phyloP scores from a whole-genome alignment of 23 red algal genomes.

The Rhodosorus marinus region DNA sequence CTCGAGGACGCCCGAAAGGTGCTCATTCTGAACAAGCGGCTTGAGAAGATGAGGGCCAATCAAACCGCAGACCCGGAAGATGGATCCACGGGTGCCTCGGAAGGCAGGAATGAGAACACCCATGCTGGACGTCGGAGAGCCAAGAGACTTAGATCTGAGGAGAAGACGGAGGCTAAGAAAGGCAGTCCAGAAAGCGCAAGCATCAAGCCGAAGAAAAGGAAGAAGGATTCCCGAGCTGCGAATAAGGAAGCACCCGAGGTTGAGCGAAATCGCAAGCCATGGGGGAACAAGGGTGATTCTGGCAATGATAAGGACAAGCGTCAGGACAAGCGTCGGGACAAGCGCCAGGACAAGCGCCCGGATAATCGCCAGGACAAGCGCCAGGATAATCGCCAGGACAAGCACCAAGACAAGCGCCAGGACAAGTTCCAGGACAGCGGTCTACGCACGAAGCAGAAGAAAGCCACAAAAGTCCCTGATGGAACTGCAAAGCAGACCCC shows the following conservation, averaged over 20 bases:
- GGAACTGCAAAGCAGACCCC: neutral
- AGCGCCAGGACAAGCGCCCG: neutral
- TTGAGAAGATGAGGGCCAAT: too few species aligned
- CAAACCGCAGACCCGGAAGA: too few species aligned
- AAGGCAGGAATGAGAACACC: too few species aligned
- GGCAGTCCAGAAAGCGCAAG: neutral
- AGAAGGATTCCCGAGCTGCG: neutral
- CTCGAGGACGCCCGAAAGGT: slow-evolving; percentile 58
- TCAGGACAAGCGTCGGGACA: neutral
- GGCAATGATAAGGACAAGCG: neutral
- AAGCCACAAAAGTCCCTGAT: neutral
- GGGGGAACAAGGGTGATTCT: neutral
- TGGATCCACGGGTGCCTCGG: too few species aligned
- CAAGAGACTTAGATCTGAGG: too few species aligned
- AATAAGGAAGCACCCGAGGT: neutral
- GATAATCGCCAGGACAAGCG: neutral
- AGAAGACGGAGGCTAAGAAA: neutral
- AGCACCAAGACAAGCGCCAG: neutral
- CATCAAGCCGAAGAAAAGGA: too few species aligned
- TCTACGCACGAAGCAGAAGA: neutral
- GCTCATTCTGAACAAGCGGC: slow-evolving; percentile 32
- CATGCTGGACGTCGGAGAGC: too few species aligned
- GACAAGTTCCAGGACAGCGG: neutral
- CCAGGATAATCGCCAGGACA: neutral
- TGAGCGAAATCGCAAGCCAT: too few species aligned